Evolutionary conservation across 2,329 filamentous ascomycete genomes (phyloP).

Genomic region (Colletotrichum liriopes): DNA sequence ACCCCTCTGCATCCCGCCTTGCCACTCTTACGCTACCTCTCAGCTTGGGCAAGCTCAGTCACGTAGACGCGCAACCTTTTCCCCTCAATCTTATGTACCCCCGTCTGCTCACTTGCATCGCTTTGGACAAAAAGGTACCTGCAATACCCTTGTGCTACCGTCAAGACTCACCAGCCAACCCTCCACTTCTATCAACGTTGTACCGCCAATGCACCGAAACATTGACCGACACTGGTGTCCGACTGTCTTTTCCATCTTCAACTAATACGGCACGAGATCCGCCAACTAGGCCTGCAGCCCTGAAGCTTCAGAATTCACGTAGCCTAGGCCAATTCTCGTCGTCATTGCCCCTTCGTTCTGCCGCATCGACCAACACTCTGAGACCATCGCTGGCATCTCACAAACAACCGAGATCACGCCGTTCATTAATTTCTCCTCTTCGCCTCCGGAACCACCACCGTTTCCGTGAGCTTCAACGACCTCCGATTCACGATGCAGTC

Average conservation of each 20-base stretch:
- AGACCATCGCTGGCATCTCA: not conserved
- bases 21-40: not conserved
- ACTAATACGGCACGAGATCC: not conserved
- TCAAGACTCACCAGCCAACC: slow-evolving; percentile 6
- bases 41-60: not conserved
- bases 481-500: slow-evolving; percentile 71
- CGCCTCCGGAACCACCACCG: not conserved
- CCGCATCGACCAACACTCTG: not conserved
- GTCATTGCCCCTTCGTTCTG: not conserved
- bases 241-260: not conserved
- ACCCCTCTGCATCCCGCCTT: slow-evolving; percentile 4
- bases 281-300: not conserved
- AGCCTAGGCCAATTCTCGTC: not conserved
- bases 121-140: not conserved
- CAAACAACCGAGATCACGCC: slow-evolving; percentile 5
- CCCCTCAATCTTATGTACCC: not conserved
- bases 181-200: slow-evolving; percentile 8
- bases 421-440: not conserved
- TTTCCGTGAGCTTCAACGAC: not conserved
- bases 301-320: not conserved
- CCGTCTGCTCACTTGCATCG: not conserved
- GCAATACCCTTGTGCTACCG: not conserved
- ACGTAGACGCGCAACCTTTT: not conserved
- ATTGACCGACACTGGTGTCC: not conserved
- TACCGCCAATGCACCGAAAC: not conserved